Base-by-base conservation (phyloP, 805 yeast genomes). In the Yarrowia sp. region DNA sequence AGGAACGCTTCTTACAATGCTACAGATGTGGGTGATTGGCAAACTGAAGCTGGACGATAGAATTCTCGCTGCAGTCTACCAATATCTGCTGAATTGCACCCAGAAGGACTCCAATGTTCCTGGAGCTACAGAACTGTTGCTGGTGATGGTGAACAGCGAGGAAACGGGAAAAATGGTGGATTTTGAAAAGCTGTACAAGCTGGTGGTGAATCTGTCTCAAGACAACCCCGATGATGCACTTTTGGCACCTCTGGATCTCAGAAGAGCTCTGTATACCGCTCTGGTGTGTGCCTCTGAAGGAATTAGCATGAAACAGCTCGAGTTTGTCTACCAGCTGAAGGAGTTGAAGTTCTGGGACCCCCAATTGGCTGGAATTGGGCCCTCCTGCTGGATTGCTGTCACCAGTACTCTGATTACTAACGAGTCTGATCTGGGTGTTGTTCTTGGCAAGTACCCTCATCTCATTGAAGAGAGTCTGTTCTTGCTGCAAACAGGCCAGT, bases 261-360 rank as follows among this genome's bases (percentile, higher is more conserved):
- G 64, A 43, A 58, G 64, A 58, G 64, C 64, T 3, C 50, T 58
- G 13, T 58, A 58, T 15, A 43, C 64, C 8, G 17, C 64, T 33
- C 40, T 58, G 9, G 64, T 58, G 19, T 58, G 64, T 58, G 49
- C 64, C 13, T 58, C 64, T 6, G 64, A 43, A 17, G 50, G 20
- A 8, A 58, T 58, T 13, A 43, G 14, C 9, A 42, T 58, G 40
- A 42, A 12, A 3, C 38, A 58, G 36, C 40, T 58, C 12, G 64
- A 58, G 14, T 33, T 43, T 5, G 64, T 43, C 14, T 34, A 24
- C n/a, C 17, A 58, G 34, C 30, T 42, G 14, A 33, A 43, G 14
- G 40, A 58, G 3, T 13, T 58, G 33, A 58, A 58, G 19, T 58
- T 42, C 50, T 33, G 40, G 50, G 64, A 58, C 50, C 40, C 64